phyloP scores from a whole-genome alignment of 108 stramenopile genomes.

The Nitzschia sp. region DNA sequence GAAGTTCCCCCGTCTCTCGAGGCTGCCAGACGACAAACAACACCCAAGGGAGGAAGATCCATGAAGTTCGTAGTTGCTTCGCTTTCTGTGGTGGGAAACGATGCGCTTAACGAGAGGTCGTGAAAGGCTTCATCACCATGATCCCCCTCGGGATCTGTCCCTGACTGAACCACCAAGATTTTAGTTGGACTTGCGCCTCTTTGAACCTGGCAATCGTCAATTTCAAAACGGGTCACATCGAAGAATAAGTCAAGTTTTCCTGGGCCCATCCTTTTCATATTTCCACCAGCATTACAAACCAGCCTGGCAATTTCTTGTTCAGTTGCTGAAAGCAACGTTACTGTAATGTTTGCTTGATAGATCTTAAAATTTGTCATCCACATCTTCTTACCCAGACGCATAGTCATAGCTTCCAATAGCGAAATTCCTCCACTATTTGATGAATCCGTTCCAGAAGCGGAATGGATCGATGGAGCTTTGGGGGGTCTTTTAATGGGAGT shows the following conservation, averaged over 20 bases:
- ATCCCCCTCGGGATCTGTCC: constrained; percentile 10
- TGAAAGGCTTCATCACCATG: constrained; percentile 15
- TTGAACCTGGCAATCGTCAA: constrained; percentile 30
- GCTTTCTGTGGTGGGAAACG: constrained; percentile 8
- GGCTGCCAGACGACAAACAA: constrained; percentile 62
- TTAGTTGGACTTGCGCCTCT: constrained; percentile 14
- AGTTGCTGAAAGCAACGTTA: constrained; percentile 33
- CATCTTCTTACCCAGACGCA: constrained; percentile 39
- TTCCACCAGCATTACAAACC: constrained; percentile 38
- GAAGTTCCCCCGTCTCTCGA: constrained; percentile 34
- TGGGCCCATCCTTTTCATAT: constrained; percentile 46
- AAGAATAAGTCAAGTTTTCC: constrained; percentile 61
- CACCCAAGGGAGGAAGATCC: constrained; percentile 50
- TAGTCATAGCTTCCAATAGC: constrained; percentile 44
- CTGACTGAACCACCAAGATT: constrained; percentile 30
- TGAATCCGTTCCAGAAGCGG: neutral
- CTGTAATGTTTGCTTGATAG: constrained; percentile 23
- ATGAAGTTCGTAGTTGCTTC: constrained; percentile 30
- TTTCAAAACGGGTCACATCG: constrained; percentile 57
- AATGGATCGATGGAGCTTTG: neutral
- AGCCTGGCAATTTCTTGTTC: constrained; percentile 38
- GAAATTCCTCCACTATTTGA: constrained; percentile 8
- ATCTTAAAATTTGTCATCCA: constrained; percentile 46
- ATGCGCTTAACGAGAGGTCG: constrained; percentile 13
- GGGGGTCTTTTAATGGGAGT: constrained; percentile 5